These are phyloP conservation scores for Akebia trifoliata DNA, from an alignment of 164 flowering plant genomes.

Conservation along the genomic window DNA sequence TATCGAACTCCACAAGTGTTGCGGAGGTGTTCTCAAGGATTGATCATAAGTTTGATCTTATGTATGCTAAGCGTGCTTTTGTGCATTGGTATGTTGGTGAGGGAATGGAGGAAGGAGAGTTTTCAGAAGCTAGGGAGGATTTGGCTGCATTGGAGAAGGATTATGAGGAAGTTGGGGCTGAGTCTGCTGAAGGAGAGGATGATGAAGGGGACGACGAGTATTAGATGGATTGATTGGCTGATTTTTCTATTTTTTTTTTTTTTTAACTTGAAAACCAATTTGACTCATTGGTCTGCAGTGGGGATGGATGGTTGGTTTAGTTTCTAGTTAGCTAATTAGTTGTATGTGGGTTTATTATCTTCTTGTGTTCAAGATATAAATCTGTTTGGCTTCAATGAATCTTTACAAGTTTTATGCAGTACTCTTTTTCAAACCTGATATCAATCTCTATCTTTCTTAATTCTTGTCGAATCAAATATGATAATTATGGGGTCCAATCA, in stretches of 20 bases:
- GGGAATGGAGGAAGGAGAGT: constrained; percentile 79
- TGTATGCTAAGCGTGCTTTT: constrained; percentile 69
- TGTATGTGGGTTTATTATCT: no score
- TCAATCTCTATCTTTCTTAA: no score
- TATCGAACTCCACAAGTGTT: constrained; percentile 55
- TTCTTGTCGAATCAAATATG: no score
- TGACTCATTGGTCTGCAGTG: constrained; percentile 29
- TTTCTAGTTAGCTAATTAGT: no score
- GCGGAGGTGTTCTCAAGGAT: constrained; percentile 64
- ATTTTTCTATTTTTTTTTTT: no score
- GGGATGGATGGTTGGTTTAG: no score
- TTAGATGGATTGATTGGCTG: neutral
- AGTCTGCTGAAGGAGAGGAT: constrained; percentile 46
- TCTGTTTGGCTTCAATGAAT: no score
- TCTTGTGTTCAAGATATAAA: no score
- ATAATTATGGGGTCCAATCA: no score
- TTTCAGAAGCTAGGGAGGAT: constrained; percentile 66
- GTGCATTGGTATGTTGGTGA: constrained; percentile 82
- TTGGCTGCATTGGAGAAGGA: constrained; percentile 63
- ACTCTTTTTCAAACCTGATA: no score
- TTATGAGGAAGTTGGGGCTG: constrained; percentile 63
- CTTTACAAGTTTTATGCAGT: no score
- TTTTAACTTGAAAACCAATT: constrained; percentile 18
- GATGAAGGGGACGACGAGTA: no score
- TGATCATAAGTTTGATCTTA: constrained; percentile 60